Conservation (phyloP, 2,329 filamentous ascomycete species). For the Botrytis pseudocinerea region DNA sequence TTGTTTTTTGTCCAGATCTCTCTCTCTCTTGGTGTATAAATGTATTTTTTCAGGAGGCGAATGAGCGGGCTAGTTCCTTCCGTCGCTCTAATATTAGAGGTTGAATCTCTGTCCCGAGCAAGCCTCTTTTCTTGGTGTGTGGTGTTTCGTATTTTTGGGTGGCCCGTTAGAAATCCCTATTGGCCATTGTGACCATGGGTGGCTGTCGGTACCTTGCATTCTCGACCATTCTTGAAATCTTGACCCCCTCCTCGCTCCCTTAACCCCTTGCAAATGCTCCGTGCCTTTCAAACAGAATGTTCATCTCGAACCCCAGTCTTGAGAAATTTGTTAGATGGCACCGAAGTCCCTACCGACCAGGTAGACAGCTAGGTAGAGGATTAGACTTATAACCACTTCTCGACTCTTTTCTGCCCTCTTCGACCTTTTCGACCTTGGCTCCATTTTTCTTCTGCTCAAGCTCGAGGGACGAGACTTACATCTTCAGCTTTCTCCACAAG, state of each 20-base stretch:
- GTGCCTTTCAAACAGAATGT: background rate
- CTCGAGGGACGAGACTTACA: background rate
- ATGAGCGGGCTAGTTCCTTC: background rate
- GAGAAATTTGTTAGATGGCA: background rate
- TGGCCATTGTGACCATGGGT: background rate
- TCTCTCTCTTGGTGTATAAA: background rate
- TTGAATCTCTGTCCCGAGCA: background rate
- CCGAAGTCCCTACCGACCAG: background rate
- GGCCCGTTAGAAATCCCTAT: background rate
- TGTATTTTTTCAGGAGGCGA: background rate
- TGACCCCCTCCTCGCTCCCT: background rate
- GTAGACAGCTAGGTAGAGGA: background rate
- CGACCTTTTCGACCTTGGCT: background rate
- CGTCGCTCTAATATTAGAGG: background rate
- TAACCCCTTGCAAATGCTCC: background rate
- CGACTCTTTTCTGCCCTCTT: background rate
- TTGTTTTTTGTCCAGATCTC: background rate
- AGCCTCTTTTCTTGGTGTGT: background rate
- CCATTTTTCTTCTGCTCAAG: background rate
- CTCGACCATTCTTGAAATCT: conserved; percentile 10
- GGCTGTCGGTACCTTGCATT: conserved; percentile 20
- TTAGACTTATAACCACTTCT: background rate
- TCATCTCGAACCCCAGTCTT: conserved; percentile 4
- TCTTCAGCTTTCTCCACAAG: conserved; percentile 10
- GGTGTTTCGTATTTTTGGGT: background rate